phyloP scores from a whole-genome alignment of 208 protist genomes.

The Porcisia deanei region DNA sequence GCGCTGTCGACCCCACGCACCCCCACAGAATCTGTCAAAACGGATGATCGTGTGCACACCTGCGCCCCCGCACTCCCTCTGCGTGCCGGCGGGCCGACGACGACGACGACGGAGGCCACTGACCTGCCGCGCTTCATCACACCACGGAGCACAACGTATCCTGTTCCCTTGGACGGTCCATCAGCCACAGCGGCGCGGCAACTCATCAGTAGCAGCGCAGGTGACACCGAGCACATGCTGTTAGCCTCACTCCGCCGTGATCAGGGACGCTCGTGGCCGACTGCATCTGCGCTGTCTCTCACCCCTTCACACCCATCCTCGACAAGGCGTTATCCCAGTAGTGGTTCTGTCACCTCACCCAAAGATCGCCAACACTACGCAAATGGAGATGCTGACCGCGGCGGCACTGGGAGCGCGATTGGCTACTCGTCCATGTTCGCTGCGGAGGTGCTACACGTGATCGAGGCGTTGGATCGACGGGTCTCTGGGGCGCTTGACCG shows the following conservation, averaged over 20 bases:
- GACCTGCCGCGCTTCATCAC: not conserved
- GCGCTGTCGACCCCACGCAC: not conserved
- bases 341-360: not conserved
- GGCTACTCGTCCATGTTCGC: slow-evolving; percentile 48
- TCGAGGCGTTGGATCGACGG: slow-evolving; percentile 75
- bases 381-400: not conserved
- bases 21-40: not conserved
- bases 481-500: slow-evolving; percentile 71
- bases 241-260: slow-evolving; percentile 10
- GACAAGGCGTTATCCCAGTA: not conserved
- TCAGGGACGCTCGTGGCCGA: not conserved
- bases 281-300: not conserved
- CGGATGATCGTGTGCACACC: not conserved
- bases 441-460: slow-evolving; percentile 78
- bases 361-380: not conserved
- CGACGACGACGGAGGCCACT: not conserved
- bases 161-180: not conserved
- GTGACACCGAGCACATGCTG: not conserved
- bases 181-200: not conserved
- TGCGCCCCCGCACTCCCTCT: not conserved
- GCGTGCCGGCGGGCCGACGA: not conserved
- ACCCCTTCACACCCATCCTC: not conserved
- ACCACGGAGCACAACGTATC: not conserved
- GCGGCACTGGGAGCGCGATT: not conserved
- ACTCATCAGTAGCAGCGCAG: not conserved